Percentiles rank a stretch among this genome's conserved stretches.
These are phyloP conservation scores for Phyllachora maydis DNA, from an alignment of 2,329 filamentous ascomycete species.

Conservation along the genomic window DNA sequence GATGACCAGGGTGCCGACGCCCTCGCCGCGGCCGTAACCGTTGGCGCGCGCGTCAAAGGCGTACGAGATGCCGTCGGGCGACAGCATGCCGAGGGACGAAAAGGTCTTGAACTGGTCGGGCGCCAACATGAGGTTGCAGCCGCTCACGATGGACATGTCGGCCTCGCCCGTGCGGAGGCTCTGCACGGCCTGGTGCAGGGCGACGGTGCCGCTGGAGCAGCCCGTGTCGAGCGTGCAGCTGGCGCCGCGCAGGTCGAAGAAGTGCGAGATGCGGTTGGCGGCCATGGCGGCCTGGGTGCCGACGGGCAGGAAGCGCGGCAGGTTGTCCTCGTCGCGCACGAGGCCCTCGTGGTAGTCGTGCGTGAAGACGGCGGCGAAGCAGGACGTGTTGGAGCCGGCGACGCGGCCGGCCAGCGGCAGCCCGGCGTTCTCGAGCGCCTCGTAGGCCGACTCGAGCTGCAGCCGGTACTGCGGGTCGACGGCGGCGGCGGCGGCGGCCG, in stretches of 20 bases:
- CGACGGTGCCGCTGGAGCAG: slow-evolving; percentile 3
- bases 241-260: slow-evolving; percentile 8
- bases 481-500: slow-evolving; percentile 2
- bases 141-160: slow-evolving; percentile 9
- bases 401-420: slow-evolving; percentile 13
- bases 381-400: slow-evolving; percentile 9
- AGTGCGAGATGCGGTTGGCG: slow-evolving; percentile 14
- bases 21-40: slow-evolving; percentile 28
- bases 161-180: slow-evolving; percentile 7
- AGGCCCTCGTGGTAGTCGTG: slow-evolving; percentile 8
- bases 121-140: slow-evolving; percentile 10
- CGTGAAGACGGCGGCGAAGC: slow-evolving; percentile 12
- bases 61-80: slow-evolving; percentile 3
- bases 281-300: slow-evolving; percentile 10
- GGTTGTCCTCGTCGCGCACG: slow-evolving; percentile 1
- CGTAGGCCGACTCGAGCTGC: slow-evolving; percentile 5
- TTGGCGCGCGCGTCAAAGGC: slow-evolving; percentile 16
- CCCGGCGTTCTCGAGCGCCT: slow-evolving; percentile 4
- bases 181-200: slow-evolving; percentile 11
- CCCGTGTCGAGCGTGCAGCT: slow-evolving; percentile 5
- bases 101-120: slow-evolving; percentile 9
- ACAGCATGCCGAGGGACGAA: background rate
- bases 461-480: slow-evolving; percentile 6
- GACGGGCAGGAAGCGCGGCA: slow-evolving; percentile 6
- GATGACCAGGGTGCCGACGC: slow-evolving; percentile 20